Base-by-base conservation (phyloP, 257 asterid genomes). In the Ajuga chamaepitys region DNA sequence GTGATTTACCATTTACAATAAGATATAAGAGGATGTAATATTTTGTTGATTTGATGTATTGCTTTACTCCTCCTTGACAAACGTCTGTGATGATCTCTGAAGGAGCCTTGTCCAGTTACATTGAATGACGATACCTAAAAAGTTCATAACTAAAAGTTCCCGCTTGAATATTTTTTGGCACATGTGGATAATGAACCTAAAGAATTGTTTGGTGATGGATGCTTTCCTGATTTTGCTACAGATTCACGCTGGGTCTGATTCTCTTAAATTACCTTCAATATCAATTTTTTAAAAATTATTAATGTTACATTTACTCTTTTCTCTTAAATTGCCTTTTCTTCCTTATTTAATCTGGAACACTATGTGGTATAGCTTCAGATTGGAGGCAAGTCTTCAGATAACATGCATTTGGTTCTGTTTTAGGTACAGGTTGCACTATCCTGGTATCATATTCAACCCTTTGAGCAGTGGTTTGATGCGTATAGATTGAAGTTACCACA, bases 381-480 rank as follows among this genome's bases (percentile, higher is more conserved):
- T 79, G 34, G 25, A 59, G 77, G 61, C 28, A 26, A 44, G 14
- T 61, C 46, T 38, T 66, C 44, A 12, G 59, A 16, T 67, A 48
- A 64, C 56, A 46, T 70, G 68, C 59, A 41, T 75, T 51, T 50
- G 67, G 57, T 74, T 74, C 37, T 68, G 32, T 64, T 45, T 60
- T 70, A 59, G 37, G 77, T 68, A 76, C 88, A 81, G 86, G 83
- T 44, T 73, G 4, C 78, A 64, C 71, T 64, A 50, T 66, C 64
- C 74, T 72, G 69, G 72, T 35, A 64, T 64, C 60, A 64, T 48
- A 70, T 34, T 73, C 77, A 67, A 67, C 67, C 69, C 70, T 69
- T 78, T 73, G 74, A 68, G 76, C 78, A 57, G 74, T 75, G 77
- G 67, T 55, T 88, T 76, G 77, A 86, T 83, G 95, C 67, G 53